Evolutionary conservation across 257 asterid species (phyloP), one percentile per base, ranked within the genome.

Genomic region (Solanum medicagineum): DNA sequence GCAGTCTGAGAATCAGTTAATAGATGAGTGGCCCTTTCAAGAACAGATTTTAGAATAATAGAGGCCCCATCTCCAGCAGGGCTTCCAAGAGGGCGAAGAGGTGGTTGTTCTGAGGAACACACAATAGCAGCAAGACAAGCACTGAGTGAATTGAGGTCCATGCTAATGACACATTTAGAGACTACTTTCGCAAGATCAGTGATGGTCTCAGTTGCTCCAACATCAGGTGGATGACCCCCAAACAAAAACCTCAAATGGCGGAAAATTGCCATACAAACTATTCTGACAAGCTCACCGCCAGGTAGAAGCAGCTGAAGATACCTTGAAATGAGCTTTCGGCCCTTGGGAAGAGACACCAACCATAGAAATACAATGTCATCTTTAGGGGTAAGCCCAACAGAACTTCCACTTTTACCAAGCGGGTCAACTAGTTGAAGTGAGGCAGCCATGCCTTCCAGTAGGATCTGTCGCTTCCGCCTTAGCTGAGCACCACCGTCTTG

Each of bases 41-140:
- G 89, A 84, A 91, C 84, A 86, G 92, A 88, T 85, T 87, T 91
- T 86, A 91, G 54, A 73, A 89, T 77, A 84, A 91, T 74, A n/a
- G 92, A 89, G 53, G 93, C 91, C 36, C 91, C 93, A 81, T 89
- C 93, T 44, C 93, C 93, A 4, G 91, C 92, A 44, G 92, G 89
- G 83, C 91, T 88, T 70, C 92, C 93, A 86, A 91, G 81, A 14
- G 92, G 93, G 69, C 93, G 91, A 51, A 91, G 91, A 16, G 93
- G 93, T 36, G 92, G 92, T 60, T 89, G 91, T 84, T 89, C 92
- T 16, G 87, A 66, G 4, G 93, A 89, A 80, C 93, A 91, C 80
- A 89, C 93, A 26, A 91, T 92, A 8, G 92, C 87, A 49, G 93
- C 91, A 81, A 91, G 87, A 88, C 93, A 91, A 54, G 91, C 91